Conservation (phyloP, 257 asterid species). For the Gentiana macrophylla region DNA sequence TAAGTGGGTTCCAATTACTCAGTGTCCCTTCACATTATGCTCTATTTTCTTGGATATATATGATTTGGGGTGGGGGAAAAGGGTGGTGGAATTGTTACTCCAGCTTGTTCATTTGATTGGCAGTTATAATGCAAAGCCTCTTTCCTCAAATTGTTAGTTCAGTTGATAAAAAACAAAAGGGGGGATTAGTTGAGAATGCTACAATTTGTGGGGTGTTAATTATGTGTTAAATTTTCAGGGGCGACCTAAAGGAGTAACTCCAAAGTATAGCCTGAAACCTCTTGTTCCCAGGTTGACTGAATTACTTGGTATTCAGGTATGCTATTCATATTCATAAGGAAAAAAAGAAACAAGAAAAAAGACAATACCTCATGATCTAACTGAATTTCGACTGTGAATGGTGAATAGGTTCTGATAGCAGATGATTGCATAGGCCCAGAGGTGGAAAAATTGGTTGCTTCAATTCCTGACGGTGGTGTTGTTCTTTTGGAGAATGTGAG, state of each 20-base stretch:
- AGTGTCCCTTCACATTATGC: no score
- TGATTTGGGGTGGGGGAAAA: no score
- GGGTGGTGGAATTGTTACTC: not conserved
- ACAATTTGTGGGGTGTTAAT: not conserved
- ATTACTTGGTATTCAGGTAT: conserved; percentile 63
- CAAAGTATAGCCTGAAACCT: conserved; percentile 26
- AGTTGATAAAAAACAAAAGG: no score
- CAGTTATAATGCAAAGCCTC: no score
- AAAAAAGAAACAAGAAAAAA: not conserved
- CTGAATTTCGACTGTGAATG: not conserved
- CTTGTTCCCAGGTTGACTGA: conserved; percentile 64
- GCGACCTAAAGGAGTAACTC: conserved; percentile 35
- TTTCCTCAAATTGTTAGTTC: no score
- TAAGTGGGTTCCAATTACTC: conserved; percentile 6
- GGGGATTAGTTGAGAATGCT: no score
- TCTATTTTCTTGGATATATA: no score
- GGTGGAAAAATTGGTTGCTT: conserved; percentile 67
- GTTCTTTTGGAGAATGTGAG: conserved; percentile 84
- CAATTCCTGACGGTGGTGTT: conserved; percentile 64
- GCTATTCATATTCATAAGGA: not conserved
- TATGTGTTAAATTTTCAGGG: conserved; percentile 20
- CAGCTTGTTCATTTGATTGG: not conserved
- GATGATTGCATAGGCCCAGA: conserved; percentile 83
- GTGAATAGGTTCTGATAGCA: conserved; percentile 64
- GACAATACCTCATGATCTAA: not conserved